Evolutionary conservation across 2,329 filamentous ascomycete species (phyloP), one percentile per base, ranked within the genome.

Genomic region (Rhynchosporium secalis): DNA sequence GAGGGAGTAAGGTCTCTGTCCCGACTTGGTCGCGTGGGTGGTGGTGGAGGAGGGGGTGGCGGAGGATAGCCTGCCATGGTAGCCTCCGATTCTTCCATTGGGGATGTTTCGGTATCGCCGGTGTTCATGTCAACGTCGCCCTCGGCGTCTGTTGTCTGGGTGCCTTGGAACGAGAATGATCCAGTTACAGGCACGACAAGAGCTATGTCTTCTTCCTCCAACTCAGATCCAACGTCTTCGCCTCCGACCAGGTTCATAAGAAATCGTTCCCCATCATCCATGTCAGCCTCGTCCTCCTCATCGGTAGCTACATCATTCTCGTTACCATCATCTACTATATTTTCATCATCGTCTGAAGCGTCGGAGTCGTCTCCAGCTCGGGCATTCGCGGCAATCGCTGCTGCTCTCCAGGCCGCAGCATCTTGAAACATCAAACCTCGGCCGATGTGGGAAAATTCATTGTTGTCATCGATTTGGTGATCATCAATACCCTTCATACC

Each of bases 401-500:
- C 57, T 33, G 20, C 46, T 51, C 57, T 52, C 57, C 57, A 59
- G 9, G 38, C 57, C n/a, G 56, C 56, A 38, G 57, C 46, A 62
- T 63, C 49, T 67, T 66, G n/a, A 63, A 68, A 33, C 60, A 62
- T 31, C 68, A 58, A 7, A 70, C 56, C 28, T 65, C 55, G 15
- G 54, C 56, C 54, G n/a, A 54, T 40, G 36, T 54, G 40, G 15
- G 70, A 62, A 45, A 65, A 65, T 26, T 69, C 67, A n/a, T 58
- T 49, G 40, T 62, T 55, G 29, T 75, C 76, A 41, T 78, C 76
- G 51, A 80, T 79, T 67, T 90, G 86, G 69, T 96, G 91, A 71
- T 96, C 92, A 72, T 95, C 89, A 29, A 96, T 87, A 9, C 91
- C 91, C 67, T 88, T 84, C 72, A 86, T 84, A 13, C 91, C 92